Evolutionary conservation across 1,284 basidiomycete species (phyloP), one percentile per base, ranked within the genome.

Genomic region (Boletus smithii): DNA sequence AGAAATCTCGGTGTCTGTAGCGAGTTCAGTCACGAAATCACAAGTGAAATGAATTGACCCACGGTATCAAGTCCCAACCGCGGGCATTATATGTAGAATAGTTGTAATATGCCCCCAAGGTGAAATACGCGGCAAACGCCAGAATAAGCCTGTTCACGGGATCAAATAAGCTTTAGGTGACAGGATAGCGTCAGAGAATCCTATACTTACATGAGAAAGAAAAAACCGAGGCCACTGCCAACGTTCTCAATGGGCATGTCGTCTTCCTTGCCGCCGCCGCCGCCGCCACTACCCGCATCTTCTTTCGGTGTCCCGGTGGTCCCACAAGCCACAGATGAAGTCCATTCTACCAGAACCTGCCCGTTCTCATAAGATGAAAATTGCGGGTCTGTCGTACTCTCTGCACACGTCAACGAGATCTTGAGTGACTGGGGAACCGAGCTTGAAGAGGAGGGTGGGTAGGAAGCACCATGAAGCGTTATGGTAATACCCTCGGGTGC

Each of bases 21-120:
- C 16, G 33, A 49, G 40, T 47, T 47, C 17, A 52, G 49, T 26
- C 50, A 24, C 47, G 44, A 27, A 3, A 32, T 34, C 49, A 41
- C 10, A 20, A 31, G 13, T 5, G 36, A 31, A 16, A 33, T 13
- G 8, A 24, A 2, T 30, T 7, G 9, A 75, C 84, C 61, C 63
- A 89, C 85, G 88, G 88, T 62, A 91, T 82, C 43, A 91, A 74
- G 65, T 91, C 89, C 61, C 73, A 69, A 11, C 89, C 89, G 27
- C 81, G 77, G 9, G 89, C 85, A 18, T 88, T 88, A 60, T 91
- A 91, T 16, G 80, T 88, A 9, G 84, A 80, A 59, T 90, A 91
- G 59, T 91, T 91, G 68, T 88, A 83, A 65, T 90, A 91, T 7
- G 85, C 83, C 16, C 89, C 89, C 23, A 91, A 61, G 2, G 63